Base-by-base conservation (phyloP, 441 rosid genomes). In the Breynia disticha region DNA sequence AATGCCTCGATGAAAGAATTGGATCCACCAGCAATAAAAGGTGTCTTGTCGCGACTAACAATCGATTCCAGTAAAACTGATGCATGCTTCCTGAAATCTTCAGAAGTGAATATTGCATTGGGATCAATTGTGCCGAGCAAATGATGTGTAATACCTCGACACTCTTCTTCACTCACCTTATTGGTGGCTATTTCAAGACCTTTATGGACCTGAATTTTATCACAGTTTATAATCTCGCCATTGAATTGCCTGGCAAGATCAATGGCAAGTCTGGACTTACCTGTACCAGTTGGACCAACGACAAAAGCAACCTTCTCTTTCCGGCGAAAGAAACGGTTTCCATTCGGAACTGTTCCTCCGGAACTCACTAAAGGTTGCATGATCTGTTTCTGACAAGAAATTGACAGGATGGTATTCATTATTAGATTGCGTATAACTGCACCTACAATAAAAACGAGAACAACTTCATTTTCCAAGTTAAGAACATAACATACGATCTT, bases 231-330 rank as follows among this genome's bases (percentile, higher is more conserved):
- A 4, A 87, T 67, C 80, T 84, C 96, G 0, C 83, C 90, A 10
- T 80, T 71, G 49, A 82, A 76, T 14, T 69, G 80, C 45, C 74
- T 69, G 15, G 96, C 96, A 0, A 87, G 53, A 47, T 82, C 96
- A 56, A 87, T 79, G 14, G 96, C 94, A 0, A 84, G 74, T 48
- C 79, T 77, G n/a, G 96, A 87, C 51, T 87, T 87, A 0, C 96
- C 94, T 4, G 90, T 82, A 44, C 88, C 94, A 3, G 87, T 84
- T 7, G 88, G 85, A 0, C 96, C 94, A 54, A 87, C 76, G 0
- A 84, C 82, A 58, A 82, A 82, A n/a, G 79, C 72, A 0, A 82
- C 79, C 77, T 82, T 87, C 47, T 77, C 76, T 73, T 82, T 76
- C 17, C 77, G 72, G 22, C 72, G 78, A 60, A 75, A 77, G 59